Conservation (phyloP, 2,329 filamentous ascomycete genomes). For the Exutisphaerella laricina region DNA sequence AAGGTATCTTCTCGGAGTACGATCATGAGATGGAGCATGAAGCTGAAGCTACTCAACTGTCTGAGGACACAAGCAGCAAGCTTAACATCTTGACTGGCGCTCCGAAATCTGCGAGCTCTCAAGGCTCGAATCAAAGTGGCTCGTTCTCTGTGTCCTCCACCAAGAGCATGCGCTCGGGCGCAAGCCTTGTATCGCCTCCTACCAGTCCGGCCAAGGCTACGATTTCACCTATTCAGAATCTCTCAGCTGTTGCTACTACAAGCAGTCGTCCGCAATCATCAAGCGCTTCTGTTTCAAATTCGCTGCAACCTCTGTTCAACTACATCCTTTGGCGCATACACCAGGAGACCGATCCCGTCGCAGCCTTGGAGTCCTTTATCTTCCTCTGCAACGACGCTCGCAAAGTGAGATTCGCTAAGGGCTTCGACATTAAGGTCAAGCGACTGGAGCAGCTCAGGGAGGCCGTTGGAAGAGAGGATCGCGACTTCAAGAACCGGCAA, state of each 20-base stretch:
- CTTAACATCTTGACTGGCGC: conserved; percentile 30
- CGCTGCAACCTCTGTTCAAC: conserved; percentile 46
- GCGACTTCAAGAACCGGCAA: conserved; percentile 39
- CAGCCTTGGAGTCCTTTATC: conserved; percentile 47
- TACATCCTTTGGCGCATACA: conserved; percentile 49
- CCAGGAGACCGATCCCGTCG: conserved; percentile 44
- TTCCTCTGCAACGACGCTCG: conserved; percentile 46
- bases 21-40: conserved; percentile 39
- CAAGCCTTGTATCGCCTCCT: conserved; percentile 31
- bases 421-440: conserved; percentile 47
- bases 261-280: conserved; percentile 15
- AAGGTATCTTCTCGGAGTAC: conserved; percentile 46
- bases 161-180: conserved; percentile 34
- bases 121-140: conserved; percentile 36
- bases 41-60: conserved; percentile 28
- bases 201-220: conserved; percentile 29
- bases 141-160: conserved; percentile 39
- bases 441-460: conserved; percentile 47
- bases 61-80: conserved; percentile 35
- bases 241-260: conserved; percentile 11
- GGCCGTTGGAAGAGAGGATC: conserved; percentile 45
- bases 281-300: conserved; percentile 35
- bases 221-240: conserved; percentile 18
- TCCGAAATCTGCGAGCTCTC: conserved; percentile 41
- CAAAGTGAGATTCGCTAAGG: conserved; percentile 43